Percentiles rank a stretch among this genome's conserved stretches.
Evolutionary conservation across 2,329 filamentous ascomycete species (phyloP).

Genomic region (Pezicula radicicola): DNA sequence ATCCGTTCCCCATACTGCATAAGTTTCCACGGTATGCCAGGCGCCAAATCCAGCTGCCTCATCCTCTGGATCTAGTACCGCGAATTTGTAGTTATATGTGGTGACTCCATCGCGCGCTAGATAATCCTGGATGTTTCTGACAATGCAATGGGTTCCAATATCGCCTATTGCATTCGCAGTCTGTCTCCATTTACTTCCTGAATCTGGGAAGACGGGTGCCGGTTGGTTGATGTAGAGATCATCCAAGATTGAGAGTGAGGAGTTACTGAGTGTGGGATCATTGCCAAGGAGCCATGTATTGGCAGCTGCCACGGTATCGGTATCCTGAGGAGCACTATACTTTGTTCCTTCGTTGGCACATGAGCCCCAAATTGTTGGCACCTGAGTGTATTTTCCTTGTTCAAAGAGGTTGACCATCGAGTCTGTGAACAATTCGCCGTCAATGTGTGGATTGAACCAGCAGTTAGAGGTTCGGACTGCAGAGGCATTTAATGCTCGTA

Average conservation of each 20-base stretch:
- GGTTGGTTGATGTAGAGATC: constrained; percentile 25
- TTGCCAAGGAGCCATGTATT: constrained; percentile 39
- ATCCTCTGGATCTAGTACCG: constrained; percentile 36
- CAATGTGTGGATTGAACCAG: constrained; percentile 35
- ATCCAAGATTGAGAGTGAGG: constrained; percentile 18
- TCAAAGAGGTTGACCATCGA: constrained; percentile 31
- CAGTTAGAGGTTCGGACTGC: constrained; percentile 29
- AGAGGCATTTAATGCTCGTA: constrained; percentile 28
- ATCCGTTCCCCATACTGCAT: constrained; percentile 62
- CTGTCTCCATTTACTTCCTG: constrained; percentile 54
- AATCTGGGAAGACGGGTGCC: constrained; percentile 32
- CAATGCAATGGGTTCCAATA: constrained; percentile 41
- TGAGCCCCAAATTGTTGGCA: constrained; percentile 36
- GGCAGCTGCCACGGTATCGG: constrained; percentile 22
- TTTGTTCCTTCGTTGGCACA: constrained; percentile 52
- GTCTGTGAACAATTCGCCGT: constrained; percentile 33
- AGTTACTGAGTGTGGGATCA: constrained; percentile 27
- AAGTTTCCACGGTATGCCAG: constrained; percentile 62
- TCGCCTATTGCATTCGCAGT: constrained; percentile 39
- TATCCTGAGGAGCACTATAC: constrained; percentile 37
- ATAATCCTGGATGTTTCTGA: constrained; percentile 33
- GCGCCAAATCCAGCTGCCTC: constrained; percentile 55
- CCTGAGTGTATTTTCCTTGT: constrained; percentile 29
- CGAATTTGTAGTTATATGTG: constrained; percentile 42
- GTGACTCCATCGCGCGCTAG: constrained; percentile 23